Base-by-base conservation (phyloP, 495 filamentous ascomycete species). In the Aspergillus diversus region DNA sequence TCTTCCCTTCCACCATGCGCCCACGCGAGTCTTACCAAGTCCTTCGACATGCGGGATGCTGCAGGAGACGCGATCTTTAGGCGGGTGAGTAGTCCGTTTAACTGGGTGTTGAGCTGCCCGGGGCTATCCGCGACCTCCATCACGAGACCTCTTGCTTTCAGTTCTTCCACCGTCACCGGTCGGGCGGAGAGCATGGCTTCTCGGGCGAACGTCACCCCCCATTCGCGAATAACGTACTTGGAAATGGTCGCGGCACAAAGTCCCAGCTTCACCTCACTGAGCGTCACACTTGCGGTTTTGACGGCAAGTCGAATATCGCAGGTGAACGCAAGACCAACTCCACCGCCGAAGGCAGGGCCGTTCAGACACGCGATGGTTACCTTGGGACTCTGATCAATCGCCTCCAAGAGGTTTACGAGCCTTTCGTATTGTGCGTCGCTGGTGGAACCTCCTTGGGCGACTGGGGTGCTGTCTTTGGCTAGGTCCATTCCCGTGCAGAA, bases 401-500 rank as follows among this genome's bases (percentile, higher is more conserved):
- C 61, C 34, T 73, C 67, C 57, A 78, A 73, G 3, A 78, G 61
- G 0, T 42, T 52, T 0, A 64, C 67, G 8, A 78, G 48, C 0
- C 66, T 51, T 0, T 56, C n/a, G 54, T 71, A 74, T 27, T 73
- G 64, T 13, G 61, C 57, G 9, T 71, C 54, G 31, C 63, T 69
- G 3, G 58, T 49, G 2, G 60, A 49, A 3, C 11, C 34, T 6
- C 60, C 65, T 13, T 72, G 63, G 2, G 63, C 67, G 12, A 69
- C 64, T 13, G 65, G 60, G 2, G 66, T 65, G 37, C 59, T 69
- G 4, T 54, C 60, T 17, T 69, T 71, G 5, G 61, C 65, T 1
- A 75, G 60, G 34, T 79, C 75, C 75, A 77, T 76, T 13, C 78
- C 77, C n/a, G 73, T 76, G 55, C 77, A 80, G 59, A 80, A 80